Evolutionary conservation across 2,329 filamentous ascomycete species (phyloP).

Genomic region (Chaetomium strumarium): DNA sequence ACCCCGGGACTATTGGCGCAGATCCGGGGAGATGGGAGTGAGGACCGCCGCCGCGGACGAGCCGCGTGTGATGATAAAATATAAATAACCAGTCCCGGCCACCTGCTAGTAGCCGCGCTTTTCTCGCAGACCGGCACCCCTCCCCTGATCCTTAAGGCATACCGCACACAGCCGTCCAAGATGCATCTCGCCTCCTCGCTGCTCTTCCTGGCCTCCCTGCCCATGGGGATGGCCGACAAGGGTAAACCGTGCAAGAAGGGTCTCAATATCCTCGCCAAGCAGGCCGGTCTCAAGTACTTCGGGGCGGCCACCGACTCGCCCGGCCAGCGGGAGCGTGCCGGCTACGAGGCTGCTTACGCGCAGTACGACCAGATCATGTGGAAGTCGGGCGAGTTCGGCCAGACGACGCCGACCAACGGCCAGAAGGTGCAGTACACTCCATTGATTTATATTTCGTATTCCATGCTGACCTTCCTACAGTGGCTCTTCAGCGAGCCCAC

Average conservation of each 20-base stretch:
- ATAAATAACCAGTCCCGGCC: not conserved
- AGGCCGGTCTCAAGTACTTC: slow-evolving; percentile 53
- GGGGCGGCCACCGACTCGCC: slow-evolving; percentile 55
- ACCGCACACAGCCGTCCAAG: slow-evolving; percentile 7
- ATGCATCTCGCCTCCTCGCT: slow-evolving; percentile 21
- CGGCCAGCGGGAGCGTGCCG: slow-evolving; percentile 37
- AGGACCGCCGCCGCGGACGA: not conserved
- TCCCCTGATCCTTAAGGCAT: not conserved
- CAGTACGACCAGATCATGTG: slow-evolving; percentile 50
- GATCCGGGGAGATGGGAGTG: not conserved
- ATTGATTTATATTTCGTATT: too few species aligned
- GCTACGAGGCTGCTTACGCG: slow-evolving; percentile 44
- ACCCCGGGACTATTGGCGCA: not conserved
- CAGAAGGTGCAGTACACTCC: slow-evolving; percentile 35
- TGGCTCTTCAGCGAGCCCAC: slow-evolving; percentile 57
- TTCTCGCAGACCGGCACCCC: not conserved
- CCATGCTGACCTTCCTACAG: slow-evolving; percentile 10
- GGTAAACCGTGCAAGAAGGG: slow-evolving; percentile 10
- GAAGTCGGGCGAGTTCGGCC: slow-evolving; percentile 52
- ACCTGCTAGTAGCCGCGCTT: not conserved
- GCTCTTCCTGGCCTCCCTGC: slow-evolving; percentile 15
- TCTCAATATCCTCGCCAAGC: slow-evolving; percentile 34
- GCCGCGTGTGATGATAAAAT: not conserved
- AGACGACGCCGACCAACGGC: slow-evolving; percentile 55
- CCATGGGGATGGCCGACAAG: slow-evolving; percentile 13